Evolutionary conservation across 2,329 filamentous ascomycete genomes (phyloP), one percentile per base, ranked within the genome.

Genomic region (Aureobasidium sp.): DNA sequence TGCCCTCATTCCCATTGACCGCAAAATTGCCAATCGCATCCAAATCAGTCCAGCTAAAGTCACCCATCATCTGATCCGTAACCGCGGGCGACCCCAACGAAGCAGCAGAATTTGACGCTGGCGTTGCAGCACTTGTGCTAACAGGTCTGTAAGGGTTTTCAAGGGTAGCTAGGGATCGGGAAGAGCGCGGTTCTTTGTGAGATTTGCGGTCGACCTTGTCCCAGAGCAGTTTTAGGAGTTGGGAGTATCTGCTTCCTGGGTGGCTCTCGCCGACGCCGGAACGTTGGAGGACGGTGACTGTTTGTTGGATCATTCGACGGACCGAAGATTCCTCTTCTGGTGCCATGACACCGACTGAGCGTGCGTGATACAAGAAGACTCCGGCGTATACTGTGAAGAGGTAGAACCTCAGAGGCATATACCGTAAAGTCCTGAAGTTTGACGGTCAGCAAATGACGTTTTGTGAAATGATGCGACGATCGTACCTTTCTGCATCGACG

Each of bases 1-100:
- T 55, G 16, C 62, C 65, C 10, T 61, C 60, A 41, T 65, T 64
- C 0, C 71, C 72, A 60, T 73, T 71, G 48, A 75, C 68, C 0
- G 71, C 73, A 55, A 75, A 75, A 29, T 75, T 71, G 5, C 72
- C 72, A 12, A 75, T 73, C 12, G 73, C 73, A 55, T 68, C 63
- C 3, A 75, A 61, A 61, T 75, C 72, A 3, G 73, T 74, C 73
- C 73, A 75, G 24, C 70, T 71, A 59, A 75, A 75, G 55, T 75
- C 73, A 6, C 73, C 73, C 69, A 74, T 73, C 69, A 74, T 73
- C 51, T 63, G 57, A 56, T 75, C 73, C 4, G 71, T 72, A 11
- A 72, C 60, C 22, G 69, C 69, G 0, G 72, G 71, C 39, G 68
- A 59, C 7, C 58, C 50, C 2, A 56, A 48, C 10, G 59, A 57